A percentile compares a stretch with the other conserved stretches of the same genome.
Evolutionary conservation across 1,284 basidiomycete species (phyloP).

Genomic region (Tranzscheliella williamsii): DNA sequence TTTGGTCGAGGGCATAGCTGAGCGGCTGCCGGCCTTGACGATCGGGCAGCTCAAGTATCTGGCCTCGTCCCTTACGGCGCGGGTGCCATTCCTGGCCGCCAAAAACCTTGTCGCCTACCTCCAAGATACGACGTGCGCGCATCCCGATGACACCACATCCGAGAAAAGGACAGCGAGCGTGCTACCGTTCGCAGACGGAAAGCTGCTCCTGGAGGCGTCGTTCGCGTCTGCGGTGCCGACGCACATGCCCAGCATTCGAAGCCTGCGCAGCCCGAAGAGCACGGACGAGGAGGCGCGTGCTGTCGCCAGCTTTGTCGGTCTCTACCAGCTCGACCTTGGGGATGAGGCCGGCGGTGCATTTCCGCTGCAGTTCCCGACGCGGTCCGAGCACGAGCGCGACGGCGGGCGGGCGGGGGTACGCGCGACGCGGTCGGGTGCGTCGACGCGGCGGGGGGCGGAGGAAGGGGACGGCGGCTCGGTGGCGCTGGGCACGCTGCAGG

Average conservation of each 20-base stretch:
- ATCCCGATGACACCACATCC: not conserved
- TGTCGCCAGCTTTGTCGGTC: not conserved
- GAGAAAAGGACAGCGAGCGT: not conserved
- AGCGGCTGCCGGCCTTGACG: slow-evolving; percentile 10
- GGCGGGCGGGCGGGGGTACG: too few relatives aligned
- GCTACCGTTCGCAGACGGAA: not conserved
- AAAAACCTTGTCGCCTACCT: slow-evolving; percentile 8
- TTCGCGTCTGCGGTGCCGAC: not conserved
- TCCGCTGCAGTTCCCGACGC: not conserved
- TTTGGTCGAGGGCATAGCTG: slow-evolving; percentile 14
- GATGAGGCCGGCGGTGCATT: not conserved
- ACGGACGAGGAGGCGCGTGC: not conserved
- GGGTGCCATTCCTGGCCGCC: slow-evolving; percentile 6
- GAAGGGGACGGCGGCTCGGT: slow-evolving; percentile 3
- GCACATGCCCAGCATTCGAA: not conserved
- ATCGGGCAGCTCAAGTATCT: slow-evolving; percentile 6
- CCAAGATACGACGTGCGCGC: not conserved
- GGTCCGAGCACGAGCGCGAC: too few relatives aligned
- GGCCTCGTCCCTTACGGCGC: slow-evolving; percentile 7
- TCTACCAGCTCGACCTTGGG: not conserved
- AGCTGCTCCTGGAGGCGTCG: not conserved
- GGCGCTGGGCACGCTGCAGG: slow-evolving; percentile 11
- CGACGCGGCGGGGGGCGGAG: too few relatives aligned
- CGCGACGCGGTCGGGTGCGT: too few relatives aligned
- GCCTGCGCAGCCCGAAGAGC: not conserved